Conservation (phyloP, 1,284 basidiomycete species). For the Quambalaria eucalypti region DNA sequence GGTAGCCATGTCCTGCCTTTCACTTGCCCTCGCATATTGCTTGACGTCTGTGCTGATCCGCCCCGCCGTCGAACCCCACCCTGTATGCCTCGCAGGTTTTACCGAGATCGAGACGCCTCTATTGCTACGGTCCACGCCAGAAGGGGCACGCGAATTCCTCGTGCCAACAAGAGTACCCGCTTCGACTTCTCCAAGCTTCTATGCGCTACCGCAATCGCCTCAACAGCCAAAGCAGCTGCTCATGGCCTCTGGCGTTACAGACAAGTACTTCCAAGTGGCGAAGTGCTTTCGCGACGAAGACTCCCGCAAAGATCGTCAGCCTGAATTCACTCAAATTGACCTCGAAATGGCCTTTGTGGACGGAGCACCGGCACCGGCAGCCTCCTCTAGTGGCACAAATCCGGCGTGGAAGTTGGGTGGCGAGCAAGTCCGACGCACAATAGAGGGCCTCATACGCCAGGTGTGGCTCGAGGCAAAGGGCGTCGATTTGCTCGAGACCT, state of each 20-base stretch:
- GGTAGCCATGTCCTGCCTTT: neutral
- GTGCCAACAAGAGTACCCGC: conserved; percentile 64
- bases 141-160: conserved; percentile 87
- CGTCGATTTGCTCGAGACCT: neutral
- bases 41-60: too few species aligned
- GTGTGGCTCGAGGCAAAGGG: conserved; percentile 66
- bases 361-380: conserved; percentile 54
- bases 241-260: conserved; percentile 78
- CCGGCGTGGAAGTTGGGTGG: conserved; percentile 65
- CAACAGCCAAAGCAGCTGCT: conserved; percentile 93
- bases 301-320: conserved; percentile 83
- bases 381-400: conserved; percentile 8
- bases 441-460: conserved; percentile 25
- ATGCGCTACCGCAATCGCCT: conserved; percentile 84
- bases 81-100: conserved; percentile 57
- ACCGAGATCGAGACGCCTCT: conserved; percentile 87
- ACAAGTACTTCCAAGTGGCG: conserved; percentile 84
- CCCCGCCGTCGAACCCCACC: too few species aligned
- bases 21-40: neutral
- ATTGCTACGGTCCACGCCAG: conserved; percentile 82
- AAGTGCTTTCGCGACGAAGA: conserved; percentile 92
- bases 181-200: conserved; percentile 59
- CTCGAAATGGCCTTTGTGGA: conserved; percentile 90
- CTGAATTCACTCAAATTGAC: conserved; percentile 94
- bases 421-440: conserved; percentile 25